Evolutionary conservation across 2,329 filamentous ascomycete species (phyloP), one percentile per base, ranked within the genome.

Genomic region (Fusarium pininemorale): DNA sequence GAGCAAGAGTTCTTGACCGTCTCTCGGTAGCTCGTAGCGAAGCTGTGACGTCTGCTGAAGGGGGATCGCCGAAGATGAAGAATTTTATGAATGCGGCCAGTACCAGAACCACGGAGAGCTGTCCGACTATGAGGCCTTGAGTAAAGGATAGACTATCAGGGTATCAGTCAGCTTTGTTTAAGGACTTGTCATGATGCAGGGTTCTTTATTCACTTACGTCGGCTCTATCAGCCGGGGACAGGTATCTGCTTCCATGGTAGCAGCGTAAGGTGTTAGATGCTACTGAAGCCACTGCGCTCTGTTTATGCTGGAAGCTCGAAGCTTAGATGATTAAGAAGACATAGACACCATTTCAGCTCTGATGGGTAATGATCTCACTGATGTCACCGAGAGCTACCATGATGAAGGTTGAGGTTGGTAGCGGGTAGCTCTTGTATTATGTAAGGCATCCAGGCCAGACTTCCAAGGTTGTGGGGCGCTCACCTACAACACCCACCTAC

Each of bases 1-100:
- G 94, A 30, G 92, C 91, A 63, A 95, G 86, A 4, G 93, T 93
- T 73, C 92, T 88, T 59, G 92, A 90, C 66, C 92, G 90, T 32
- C 94, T 90, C 75, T 94, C 91, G 16, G 92, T 92, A 66, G 93
- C 94, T 75, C 93, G 90, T 48, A 93, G 86, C 13, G 94, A 88
- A 18, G 94, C 94, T 26, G 93, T 94, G 62, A 92, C 91, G 73
- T 97, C 95, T 70, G 94, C 88, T 4, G 93, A 94, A 2, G 95
- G 94, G 10, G 94, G 91, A 80, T 98, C 96, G 77, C 96, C 96
- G 81, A 99, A 98, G 80, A 99, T 98, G 89, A 99, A 99, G 90
- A 98, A 99, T 82, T 98, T 98, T 83, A 99, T 98, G 84, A 99
- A 98, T 76, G 93, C 94, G 74, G 95, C 95, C 70, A 99, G 90